phyloP scores from a whole-genome alignment of 2,329 filamentous ascomycete species.

The Dendryphion nanum region DNA sequence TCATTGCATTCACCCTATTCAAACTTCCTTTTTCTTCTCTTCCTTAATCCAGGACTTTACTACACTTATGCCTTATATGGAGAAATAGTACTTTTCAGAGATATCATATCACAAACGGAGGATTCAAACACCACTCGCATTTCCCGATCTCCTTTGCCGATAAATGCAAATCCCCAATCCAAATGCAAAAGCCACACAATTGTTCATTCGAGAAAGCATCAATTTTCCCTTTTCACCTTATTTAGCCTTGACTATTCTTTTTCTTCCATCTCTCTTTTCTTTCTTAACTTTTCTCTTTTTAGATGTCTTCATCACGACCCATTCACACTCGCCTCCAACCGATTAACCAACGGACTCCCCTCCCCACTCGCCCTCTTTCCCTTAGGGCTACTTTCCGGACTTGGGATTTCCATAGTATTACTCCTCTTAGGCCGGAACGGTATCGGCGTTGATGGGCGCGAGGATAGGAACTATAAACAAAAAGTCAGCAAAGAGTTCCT shows the following conservation, averaged over 20 bases:
- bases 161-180: neutral
- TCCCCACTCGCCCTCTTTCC: constrained; percentile 6
- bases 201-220: neutral
- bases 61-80: too few species aligned
- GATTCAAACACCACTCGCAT: neutral
- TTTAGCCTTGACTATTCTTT: neutral
- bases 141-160: neutral
- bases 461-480: constrained; percentile 69
- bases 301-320: constrained; percentile 13
- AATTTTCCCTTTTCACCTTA: neutral
- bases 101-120: too few species aligned
- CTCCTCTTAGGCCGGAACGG: constrained; percentile 59
- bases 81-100: too few species aligned
- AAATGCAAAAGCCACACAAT: too few species aligned
- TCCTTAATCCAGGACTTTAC: too few species aligned
- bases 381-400: constrained; percentile 21
- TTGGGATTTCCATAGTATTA: constrained; percentile 43
- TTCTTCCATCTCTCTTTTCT: neutral
- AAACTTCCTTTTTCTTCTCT: too few species aligned
- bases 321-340: constrained; percentile 28
- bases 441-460: constrained; percentile 66
- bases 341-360: constrained; percentile 22
- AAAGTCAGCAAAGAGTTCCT: too few species aligned
- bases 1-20: neutral
- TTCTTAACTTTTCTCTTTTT: neutral